These are phyloP conservation scores for Aspergillus cejpii DNA, from an alignment of 2,329 filamentous ascomycete species.

Conservation along the genomic window DNA sequence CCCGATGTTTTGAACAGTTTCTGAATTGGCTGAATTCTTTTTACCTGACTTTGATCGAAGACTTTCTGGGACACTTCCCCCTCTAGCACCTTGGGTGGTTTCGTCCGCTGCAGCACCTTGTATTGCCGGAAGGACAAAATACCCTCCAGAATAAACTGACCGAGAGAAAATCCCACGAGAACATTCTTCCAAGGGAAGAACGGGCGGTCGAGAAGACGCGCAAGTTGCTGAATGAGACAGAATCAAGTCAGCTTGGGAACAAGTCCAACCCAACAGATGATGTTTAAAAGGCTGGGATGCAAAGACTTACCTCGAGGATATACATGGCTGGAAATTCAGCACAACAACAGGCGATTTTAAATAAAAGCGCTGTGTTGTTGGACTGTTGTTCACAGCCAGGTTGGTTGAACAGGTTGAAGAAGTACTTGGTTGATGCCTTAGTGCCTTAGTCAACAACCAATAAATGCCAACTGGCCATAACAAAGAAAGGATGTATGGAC, in stretches of 20 bases:
- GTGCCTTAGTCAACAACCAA: conserved; percentile 5
- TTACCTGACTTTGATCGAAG: conserved; percentile 87
- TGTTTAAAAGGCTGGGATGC: not conserved
- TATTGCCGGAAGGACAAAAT: conserved; percentile 89
- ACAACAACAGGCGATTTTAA: conserved; percentile 12
- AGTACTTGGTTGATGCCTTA: conserved; percentile 2
- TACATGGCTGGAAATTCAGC: conserved; percentile 25
- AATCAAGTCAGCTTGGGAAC: conserved; percentile 10
- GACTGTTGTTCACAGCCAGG: conserved; percentile 1
- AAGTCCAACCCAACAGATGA: conserved; percentile 1
- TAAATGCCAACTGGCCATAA: not conserved
- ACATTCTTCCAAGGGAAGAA: conserved; percentile 96
- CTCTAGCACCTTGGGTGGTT: conserved; percentile 76
- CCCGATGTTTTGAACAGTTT: too few relatives aligned
- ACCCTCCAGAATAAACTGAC: conserved; percentile 83
- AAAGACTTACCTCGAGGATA: conserved; percentile 31
- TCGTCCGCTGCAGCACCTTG: conserved; percentile 69
- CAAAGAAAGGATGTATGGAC: not conserved
- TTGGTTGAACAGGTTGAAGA: conserved; percentile 12
- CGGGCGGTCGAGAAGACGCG: conserved; percentile 79
- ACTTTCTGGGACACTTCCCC: conserved; percentile 83
- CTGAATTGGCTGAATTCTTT: too few relatives aligned
- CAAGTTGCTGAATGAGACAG: conserved; percentile 53
- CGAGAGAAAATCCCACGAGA: conserved; percentile 87
- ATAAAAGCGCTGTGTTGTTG: conserved; percentile 11